A percentile compares a stretch with the other conserved stretches of the same genome.
Conservation (phyloP, 192 early-diverging fungal genomes). For the Chytriomyces hyalinus region DNA sequence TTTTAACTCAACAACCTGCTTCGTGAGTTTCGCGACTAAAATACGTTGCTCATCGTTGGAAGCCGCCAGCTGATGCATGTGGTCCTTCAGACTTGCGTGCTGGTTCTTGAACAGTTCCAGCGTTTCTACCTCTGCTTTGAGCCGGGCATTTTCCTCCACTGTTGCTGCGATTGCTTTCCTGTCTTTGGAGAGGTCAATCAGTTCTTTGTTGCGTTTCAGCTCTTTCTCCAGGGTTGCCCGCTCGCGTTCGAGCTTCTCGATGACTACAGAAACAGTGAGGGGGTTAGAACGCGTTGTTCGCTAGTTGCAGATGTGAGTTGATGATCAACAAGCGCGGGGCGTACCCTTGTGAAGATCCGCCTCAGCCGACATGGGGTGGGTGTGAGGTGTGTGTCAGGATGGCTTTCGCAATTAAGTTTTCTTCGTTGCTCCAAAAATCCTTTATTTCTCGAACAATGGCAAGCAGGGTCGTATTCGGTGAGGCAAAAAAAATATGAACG, state of each 20-base stretch:
- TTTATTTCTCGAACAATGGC: too few relatives aligned
- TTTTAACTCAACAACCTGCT: conserved; percentile 31
- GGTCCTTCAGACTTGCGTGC: conserved; percentile 53
- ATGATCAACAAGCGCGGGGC: too few relatives aligned
- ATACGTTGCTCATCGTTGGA: conserved; percentile 36
- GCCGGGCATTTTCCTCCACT: conserved; percentile 39
- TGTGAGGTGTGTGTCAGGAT: too few relatives aligned
- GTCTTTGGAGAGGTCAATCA: conserved; percentile 44
- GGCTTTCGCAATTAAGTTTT: too few relatives aligned
- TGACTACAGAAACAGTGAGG: neutral
- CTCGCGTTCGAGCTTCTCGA: conserved; percentile 29
- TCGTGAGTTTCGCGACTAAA: conserved; percentile 23
- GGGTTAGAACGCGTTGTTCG: too few relatives aligned
- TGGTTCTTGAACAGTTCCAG: conserved; percentile 46
- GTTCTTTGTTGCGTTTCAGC: conserved; percentile 40
- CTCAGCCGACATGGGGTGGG: too few relatives aligned
- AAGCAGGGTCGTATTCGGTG: too few relatives aligned
- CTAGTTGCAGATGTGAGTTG: too few relatives aligned
- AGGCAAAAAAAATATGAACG: too few relatives aligned
- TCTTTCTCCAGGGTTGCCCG: conserved; percentile 37
- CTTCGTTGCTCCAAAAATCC: too few relatives aligned
- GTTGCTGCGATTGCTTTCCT: conserved; percentile 27
- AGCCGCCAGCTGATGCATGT: conserved; percentile 51
- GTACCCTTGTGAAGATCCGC: too few relatives aligned
- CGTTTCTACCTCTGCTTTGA: conserved; percentile 47